Conservation (phyloP, 306 rosid genomes). For the Rubus idaeus region DNA sequence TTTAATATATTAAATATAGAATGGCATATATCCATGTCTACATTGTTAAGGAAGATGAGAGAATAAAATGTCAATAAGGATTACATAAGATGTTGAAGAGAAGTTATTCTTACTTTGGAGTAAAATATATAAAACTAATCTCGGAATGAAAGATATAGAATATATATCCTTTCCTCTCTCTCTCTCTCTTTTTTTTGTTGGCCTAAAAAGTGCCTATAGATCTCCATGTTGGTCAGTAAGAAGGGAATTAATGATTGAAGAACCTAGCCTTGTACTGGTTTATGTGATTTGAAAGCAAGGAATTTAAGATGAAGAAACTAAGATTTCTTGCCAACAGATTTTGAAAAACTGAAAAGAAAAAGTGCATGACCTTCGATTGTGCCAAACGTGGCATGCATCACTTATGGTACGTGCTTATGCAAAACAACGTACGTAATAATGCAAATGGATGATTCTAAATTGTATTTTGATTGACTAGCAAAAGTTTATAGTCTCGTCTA, state of each 20-base stretch:
- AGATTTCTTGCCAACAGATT: background rate
- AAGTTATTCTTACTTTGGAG: constrained; percentile 13
- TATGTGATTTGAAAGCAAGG: constrained; percentile 14
- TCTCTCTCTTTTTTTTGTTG: background rate
- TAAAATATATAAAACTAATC: background rate
- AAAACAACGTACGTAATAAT: background rate
- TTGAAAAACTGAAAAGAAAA: background rate
- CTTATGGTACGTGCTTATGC: background rate
- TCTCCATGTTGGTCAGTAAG: background rate
- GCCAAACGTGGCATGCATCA: background rate
- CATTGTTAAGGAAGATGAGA: background rate
- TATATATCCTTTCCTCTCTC: background rate
- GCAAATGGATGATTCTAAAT: background rate
- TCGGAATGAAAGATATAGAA: background rate
- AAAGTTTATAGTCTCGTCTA: background rate
- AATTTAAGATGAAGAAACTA: background rate
- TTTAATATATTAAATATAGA: background rate
- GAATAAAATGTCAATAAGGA: background rate
- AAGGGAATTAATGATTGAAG: background rate
- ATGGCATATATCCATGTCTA: background rate
- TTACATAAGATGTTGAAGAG: background rate
- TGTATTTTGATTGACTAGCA: background rate
- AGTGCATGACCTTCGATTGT: background rate
- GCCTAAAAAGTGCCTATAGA: constrained; percentile 3
- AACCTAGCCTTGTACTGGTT: background rate